These are phyloP conservation scores for Saussurea involucrata DNA, from an alignment of 129 eudicot genomes.

Conservation along the genomic window DNA sequence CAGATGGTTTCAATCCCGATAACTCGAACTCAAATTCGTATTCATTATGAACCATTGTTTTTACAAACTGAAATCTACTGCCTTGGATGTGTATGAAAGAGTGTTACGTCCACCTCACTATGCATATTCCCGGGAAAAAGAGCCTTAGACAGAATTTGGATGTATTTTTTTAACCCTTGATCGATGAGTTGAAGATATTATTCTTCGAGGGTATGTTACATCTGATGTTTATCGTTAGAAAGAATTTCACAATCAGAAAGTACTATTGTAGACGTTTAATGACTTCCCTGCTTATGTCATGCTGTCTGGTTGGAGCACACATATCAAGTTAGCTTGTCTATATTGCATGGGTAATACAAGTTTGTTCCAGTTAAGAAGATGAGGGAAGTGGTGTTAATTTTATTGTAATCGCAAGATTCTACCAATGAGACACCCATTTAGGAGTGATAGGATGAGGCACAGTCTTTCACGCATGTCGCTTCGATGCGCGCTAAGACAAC, in stretches of 20 bases:
- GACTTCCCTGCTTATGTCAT: slow-evolving; percentile 13
- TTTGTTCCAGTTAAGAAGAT: not conserved
- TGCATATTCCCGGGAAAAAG: not conserved
- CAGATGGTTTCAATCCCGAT: too few species aligned
- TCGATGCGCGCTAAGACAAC: too few species aligned
- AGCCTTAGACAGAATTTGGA: not conserved
- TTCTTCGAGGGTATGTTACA: not conserved
- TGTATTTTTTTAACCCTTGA: too few species aligned
- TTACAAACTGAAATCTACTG: too few species aligned
- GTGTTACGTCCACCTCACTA: not conserved
- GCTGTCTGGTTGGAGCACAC: slow-evolving; percentile 25
- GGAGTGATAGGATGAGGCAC: too few species aligned
- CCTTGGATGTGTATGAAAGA: too few species aligned
- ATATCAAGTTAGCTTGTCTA: slow-evolving; percentile 6
- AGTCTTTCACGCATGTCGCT: too few species aligned
- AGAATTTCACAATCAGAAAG: slow-evolving; percentile 8
- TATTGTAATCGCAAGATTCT: not conserved
- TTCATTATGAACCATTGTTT: too few species aligned
- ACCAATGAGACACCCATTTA: not conserved
- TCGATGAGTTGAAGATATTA: slow-evolving; percentile 3
- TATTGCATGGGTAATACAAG: not conserved
- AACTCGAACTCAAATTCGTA: too few species aligned
- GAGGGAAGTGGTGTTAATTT: not conserved
- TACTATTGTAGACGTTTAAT: slow-evolving; percentile 18
- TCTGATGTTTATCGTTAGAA: not conserved